Percentiles rank a stretch among this genome's conserved stretches.
These are phyloP conservation scores for Vicia faba DNA, from an alignment of 306 rosid genomes.

Conservation along the genomic window DNA sequence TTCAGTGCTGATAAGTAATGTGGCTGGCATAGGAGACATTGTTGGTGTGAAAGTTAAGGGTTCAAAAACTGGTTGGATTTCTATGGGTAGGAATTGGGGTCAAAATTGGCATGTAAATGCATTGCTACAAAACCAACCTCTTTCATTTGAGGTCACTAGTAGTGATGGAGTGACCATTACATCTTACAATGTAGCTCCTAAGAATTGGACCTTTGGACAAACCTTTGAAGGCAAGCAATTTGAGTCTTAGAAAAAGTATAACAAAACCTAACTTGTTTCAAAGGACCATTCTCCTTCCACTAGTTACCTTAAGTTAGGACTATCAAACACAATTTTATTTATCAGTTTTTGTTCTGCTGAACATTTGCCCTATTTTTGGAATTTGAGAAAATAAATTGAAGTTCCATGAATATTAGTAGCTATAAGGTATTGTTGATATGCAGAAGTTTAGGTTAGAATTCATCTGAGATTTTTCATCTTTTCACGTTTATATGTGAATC, in stretches of 20 bases:
- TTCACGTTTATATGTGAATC: no score
- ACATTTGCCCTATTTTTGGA: background rate
- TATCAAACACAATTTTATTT: background rate
- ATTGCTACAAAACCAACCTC: slow-evolving; percentile 79
- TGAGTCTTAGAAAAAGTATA: slow-evolving; percentile 40
- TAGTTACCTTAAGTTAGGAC: background rate
- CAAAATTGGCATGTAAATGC: slow-evolving; percentile 93
- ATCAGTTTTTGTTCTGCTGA: background rate
- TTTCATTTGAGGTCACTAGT: slow-evolving; percentile 76
- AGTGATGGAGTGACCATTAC: slow-evolving; percentile 69
- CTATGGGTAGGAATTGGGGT: slow-evolving; percentile 98
- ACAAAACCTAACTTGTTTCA: slow-evolving; percentile 8
- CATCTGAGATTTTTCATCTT: no score
- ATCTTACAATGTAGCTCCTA: slow-evolving; percentile 82
- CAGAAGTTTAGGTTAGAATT: no score
- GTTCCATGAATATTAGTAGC: no score
- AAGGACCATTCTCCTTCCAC: background rate
- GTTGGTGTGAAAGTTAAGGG: slow-evolving; percentile 76
- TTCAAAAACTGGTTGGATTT: slow-evolving; percentile 92
- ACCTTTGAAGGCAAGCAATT: slow-evolving; percentile 89
- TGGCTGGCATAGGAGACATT: slow-evolving; percentile 80
- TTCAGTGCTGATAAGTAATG: slow-evolving; percentile 78
- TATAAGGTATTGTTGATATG: no score
- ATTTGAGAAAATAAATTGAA: background rate
- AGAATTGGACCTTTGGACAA: slow-evolving; percentile 84